phyloP scores from a whole-genome alignment of 2,329 filamentous ascomycete species.

The Ascochyta pisi region DNA sequence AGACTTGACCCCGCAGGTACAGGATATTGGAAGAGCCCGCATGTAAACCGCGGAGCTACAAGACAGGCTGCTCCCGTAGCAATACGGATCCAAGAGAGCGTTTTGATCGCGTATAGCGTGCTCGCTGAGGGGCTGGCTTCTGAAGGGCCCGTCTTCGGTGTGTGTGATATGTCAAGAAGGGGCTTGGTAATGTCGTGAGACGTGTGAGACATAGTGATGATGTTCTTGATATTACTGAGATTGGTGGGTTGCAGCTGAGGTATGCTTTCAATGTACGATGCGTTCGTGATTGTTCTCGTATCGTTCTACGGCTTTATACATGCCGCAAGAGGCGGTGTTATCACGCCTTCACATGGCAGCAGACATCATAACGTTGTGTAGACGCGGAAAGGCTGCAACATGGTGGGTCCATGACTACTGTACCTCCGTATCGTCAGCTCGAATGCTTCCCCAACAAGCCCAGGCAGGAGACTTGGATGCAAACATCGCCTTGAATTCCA shows the following conservation, averaged over 20 bases:
- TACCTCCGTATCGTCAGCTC: too few relatives aligned
- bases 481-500: neutral
- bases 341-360: neutral
- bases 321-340: neutral
- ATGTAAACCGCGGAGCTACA: conserved; percentile 31
- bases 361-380: neutral
- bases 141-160: conserved; percentile 11
- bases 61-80: conserved; percentile 27
- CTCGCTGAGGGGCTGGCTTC: conserved; percentile 19
- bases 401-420: too few relatives aligned
- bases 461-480: neutral
- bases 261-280: neutral
- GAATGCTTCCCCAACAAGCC: neutral
- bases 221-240: neutral
- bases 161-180: conserved; percentile 20
- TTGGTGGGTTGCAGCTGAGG: neutral
- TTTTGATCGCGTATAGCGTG: conserved; percentile 26
- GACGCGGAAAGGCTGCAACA: neutral
- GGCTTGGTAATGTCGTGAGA: conserved; percentile 10
- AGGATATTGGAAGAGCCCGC: conserved; percentile 24
- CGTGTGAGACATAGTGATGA: conserved; percentile 2
- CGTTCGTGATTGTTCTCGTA: neutral
- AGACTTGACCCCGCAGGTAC: conserved; percentile 22
- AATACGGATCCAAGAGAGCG: conserved; percentile 28
- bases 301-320: neutral